A percentile compares a stretch with the other conserved stretches of the same genome.
phyloP scores from a whole-genome alignment of 352 stramenopile species.

The Thalassiosira livingstoniorum region DNA sequence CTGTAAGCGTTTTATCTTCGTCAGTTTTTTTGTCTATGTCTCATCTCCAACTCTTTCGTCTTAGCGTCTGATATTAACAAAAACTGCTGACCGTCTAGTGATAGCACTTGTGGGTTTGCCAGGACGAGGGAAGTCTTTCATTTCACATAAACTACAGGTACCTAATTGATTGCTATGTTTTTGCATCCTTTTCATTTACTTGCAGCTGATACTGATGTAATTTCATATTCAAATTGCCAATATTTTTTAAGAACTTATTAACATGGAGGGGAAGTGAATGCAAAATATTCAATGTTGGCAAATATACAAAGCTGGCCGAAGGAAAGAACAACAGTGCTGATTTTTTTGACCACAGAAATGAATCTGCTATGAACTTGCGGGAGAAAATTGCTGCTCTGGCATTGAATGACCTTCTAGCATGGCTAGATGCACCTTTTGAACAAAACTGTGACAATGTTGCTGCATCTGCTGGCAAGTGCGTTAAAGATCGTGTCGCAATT shows the following conservation, averaged over 20 bases:
- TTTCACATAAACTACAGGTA: slow-evolving; percentile 92
- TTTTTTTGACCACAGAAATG: slow-evolving; percentile 93
- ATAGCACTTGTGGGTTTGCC: slow-evolving; percentile 94
- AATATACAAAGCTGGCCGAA: slow-evolving; percentile 87
- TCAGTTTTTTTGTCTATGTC: too few species aligned
- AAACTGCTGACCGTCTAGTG: slow-evolving; percentile 84
- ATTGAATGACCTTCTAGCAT: slow-evolving; percentile 89
- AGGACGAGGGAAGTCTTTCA: slow-evolving; percentile 94
- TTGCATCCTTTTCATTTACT: too few species aligned
- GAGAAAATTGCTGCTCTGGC: slow-evolving; percentile 89
- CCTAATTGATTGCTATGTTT: too few species aligned
- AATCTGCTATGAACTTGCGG: slow-evolving; percentile 86
- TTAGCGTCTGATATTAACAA: slow-evolving; percentile 65
- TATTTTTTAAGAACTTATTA: slow-evolving; percentile 92
- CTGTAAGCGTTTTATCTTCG: too few species aligned
- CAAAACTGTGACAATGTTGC: not conserved
- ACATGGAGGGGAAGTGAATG: slow-evolving; percentile 91
- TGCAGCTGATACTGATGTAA: too few species aligned
- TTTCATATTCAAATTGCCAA: too few species aligned
- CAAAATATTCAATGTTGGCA: slow-evolving; percentile 95
- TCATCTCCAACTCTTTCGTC: slow-evolving; percentile 8
- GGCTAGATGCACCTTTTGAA: slow-evolving; percentile 84
- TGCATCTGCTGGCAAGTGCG: not conserved
- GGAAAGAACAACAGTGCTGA: slow-evolving; percentile 68
- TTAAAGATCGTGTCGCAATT: slow-evolving; percentile 87